Evolutionary conservation across 2,329 filamentous ascomycete species (phyloP).

Genomic region (Colletotrichum sp.): DNA sequence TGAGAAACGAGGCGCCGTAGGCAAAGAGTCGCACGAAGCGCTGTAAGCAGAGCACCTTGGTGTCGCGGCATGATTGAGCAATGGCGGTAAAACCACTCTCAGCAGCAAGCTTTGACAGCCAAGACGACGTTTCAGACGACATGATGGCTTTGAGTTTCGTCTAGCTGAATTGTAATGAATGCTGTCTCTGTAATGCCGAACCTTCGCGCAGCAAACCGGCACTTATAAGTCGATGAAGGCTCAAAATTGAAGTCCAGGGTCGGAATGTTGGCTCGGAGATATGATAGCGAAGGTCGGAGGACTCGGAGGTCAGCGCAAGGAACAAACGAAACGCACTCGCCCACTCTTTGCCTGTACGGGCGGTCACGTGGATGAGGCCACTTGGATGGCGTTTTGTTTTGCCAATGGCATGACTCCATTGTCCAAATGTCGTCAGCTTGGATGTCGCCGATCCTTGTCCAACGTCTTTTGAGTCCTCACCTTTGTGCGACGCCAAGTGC

Average conservation of each 20-base stretch:
- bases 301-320: neutral
- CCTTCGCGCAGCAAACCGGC: no score
- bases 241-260: neutral
- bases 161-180: neutral
- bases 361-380: neutral
- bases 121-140: neutral
- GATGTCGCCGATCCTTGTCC: neutral
- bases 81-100: constrained; percentile 53
- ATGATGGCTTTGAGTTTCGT: neutral
- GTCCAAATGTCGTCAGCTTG: neutral
- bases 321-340: neutral
- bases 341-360: neutral
- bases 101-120: constrained; percentile 21
- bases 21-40: constrained; percentile 68
- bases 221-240: neutral
- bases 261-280: constrained; percentile 5
- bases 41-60: constrained; percentile 62
- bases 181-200: neutral
- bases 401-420: neutral
- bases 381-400: neutral
- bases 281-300: constrained; percentile 1
- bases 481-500: neutral
- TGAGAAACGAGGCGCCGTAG: constrained; percentile 63
- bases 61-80: constrained; percentile 47
- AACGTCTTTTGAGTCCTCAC: neutral